A percentile compares a stretch with the other conserved stretches of the same genome.
Conservation (phyloP, 2,329 filamentous ascomycete species). For the Trichoderma sp. region DNA sequence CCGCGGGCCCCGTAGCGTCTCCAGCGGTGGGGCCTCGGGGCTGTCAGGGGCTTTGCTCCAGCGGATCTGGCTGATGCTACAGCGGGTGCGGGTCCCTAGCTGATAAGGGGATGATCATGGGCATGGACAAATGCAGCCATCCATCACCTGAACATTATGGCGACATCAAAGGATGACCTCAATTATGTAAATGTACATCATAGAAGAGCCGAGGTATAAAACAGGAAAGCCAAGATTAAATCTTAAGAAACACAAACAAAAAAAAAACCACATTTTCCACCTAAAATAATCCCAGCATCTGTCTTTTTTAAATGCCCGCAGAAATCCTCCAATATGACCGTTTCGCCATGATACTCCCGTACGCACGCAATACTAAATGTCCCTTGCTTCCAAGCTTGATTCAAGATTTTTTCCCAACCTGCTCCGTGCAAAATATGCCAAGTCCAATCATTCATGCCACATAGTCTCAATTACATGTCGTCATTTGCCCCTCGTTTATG, state of each 20-base stretch:
- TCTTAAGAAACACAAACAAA: background rate
- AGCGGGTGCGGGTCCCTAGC: background rate
- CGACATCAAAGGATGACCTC: background rate
- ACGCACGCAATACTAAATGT: background rate
- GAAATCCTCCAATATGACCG: background rate
- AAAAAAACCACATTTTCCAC: background rate
- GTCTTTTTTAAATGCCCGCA: background rate
- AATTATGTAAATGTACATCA: background rate
- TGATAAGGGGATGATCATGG: background rate
- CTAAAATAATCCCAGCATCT: background rate
- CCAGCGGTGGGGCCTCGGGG: background rate
- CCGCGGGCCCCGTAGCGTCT: conserved; percentile 1
- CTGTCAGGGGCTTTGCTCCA: background rate
- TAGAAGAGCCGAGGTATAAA: background rate
- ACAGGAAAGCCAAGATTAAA: background rate
- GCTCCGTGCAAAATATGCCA: background rate
- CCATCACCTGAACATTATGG: background rate
- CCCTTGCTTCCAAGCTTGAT: background rate
- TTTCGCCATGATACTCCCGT: background rate
- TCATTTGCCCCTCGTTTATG: background rate
- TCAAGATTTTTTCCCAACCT: background rate
- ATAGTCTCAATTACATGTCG: background rate
- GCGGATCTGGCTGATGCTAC: background rate
- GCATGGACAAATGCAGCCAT: background rate
- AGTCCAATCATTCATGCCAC: background rate